Percentiles rank a stretch among this genome's conserved stretches.
These are phyloP conservation scores for Volvox africanus DNA, from an alignment of 139 green algal genomes.

Conservation along the genomic window DNA sequence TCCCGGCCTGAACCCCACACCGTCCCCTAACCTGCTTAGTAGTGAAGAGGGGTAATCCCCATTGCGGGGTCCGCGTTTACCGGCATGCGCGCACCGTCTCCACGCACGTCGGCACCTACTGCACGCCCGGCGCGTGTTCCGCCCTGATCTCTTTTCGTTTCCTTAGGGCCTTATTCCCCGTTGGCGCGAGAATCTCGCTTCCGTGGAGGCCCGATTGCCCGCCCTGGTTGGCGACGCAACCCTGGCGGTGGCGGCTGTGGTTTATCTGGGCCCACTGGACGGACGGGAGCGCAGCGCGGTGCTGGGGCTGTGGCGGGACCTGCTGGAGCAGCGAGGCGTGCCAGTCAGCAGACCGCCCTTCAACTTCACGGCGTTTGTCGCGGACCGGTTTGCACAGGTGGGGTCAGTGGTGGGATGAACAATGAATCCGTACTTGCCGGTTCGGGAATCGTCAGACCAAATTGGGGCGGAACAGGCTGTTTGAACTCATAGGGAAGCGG, in stretches of 20 bases:
- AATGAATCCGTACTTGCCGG: too few species aligned
- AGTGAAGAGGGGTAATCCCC: neutral
- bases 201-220: slow-evolving; percentile 39
- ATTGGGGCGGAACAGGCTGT: too few species aligned
- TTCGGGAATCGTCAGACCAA: too few species aligned
- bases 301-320: slow-evolving; percentile 47
- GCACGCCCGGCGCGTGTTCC: neutral
- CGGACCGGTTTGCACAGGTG: slow-evolving; percentile 36
- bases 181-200: neutral
- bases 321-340: slow-evolving; percentile 27
- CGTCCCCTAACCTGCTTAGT: neutral
- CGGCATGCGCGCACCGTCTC: too few species aligned
- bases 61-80: too few species aligned
- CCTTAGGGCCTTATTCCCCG: slow-evolving; percentile 25
- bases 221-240: slow-evolving; percentile 51
- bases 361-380: slow-evolving; percentile 18
- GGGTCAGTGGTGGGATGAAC: neutral
- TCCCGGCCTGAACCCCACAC: too few species aligned
- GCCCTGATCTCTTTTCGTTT: neutral
- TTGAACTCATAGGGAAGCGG: too few species aligned
- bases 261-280: slow-evolving; percentile 54
- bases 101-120: too few species aligned
- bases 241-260: slow-evolving; percentile 33
- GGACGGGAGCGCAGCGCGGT: slow-evolving; percentile 41
- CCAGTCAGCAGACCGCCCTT: slow-evolving; percentile 45